Conservation (phyloP, 495 filamentous ascomycete species). For the Trichoderma asperelloides region DNA sequence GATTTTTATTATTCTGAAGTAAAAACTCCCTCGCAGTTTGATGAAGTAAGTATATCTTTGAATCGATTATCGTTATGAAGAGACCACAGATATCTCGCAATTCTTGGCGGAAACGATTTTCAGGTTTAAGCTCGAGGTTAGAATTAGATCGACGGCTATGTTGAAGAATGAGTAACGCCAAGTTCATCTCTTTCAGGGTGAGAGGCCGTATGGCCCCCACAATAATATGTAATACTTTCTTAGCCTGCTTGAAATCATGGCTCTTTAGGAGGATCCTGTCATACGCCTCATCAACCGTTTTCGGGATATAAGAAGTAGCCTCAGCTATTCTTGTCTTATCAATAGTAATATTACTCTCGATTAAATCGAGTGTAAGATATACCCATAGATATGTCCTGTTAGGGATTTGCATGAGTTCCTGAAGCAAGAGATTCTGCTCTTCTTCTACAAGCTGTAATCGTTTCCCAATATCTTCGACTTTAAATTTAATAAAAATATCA, state of each 20-base stretch:
- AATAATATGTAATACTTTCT: conserved; percentile 15
- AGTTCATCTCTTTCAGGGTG: conserved; percentile 11
- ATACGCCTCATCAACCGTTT: conserved; percentile 18
- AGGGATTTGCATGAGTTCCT: conserved; percentile 6
- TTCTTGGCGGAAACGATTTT: conserved; percentile 11
- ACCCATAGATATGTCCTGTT: conserved; percentile 18
- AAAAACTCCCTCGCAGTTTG: conserved; percentile 24
- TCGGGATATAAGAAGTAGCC: conserved; percentile 10
- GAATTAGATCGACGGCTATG: not conserved
- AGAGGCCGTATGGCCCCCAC: conserved; percentile 16
- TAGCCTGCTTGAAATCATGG: not conserved
- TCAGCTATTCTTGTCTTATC: conserved; percentile 9
- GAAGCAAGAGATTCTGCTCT: not conserved
- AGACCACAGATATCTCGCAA: conserved; percentile 18
- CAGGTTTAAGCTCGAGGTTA: conserved; percentile 14
- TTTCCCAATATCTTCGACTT: not conserved
- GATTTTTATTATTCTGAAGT: not conserved
- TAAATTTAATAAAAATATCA: conserved; percentile 3
- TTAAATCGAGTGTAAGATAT: conserved; percentile 14
- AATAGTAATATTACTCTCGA: conserved; percentile 10
- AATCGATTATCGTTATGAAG: conserved; percentile 16
- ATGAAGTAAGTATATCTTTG: conserved; percentile 21
- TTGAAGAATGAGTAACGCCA: conserved; percentile 11
- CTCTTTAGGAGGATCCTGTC: conserved; percentile 17
- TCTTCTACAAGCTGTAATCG: not conserved